Conservation (phyloP, 2,329 filamentous ascomycete species). For the Myriosclerotinia curreyana region DNA sequence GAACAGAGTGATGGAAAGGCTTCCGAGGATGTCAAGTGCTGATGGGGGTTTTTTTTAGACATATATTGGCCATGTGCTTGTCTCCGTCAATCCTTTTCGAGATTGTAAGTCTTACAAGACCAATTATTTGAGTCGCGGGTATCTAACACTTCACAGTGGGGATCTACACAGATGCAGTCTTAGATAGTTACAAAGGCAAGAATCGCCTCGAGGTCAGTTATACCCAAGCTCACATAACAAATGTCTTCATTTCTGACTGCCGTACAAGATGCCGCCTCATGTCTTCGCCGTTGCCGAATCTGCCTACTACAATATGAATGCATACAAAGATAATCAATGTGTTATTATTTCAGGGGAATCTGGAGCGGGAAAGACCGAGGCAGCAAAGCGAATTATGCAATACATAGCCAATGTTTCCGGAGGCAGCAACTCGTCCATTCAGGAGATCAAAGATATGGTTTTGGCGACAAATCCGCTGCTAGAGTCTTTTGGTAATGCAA, state of each 20-base stretch:
- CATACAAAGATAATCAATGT: constrained; percentile 98
- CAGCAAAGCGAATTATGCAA: constrained; percentile 98
- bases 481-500: constrained; percentile 97
- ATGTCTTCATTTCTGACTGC: constrained; percentile 23
- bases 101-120: constrained; percentile 56
- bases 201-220: constrained; percentile 76
- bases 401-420: constrained; percentile 98
- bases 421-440: constrained; percentile 68
- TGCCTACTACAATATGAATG: constrained; percentile 99
- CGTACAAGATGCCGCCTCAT: constrained; percentile 69
- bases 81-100: constrained; percentile 97
- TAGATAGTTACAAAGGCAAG: constrained; percentile 93
- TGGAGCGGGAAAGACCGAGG: constrained; percentile 96
- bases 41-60: constrained; percentile 54
- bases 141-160: constrained; percentile 60
- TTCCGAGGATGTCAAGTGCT: neutral
- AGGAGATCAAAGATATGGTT: constrained; percentile 99
- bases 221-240: neutral
- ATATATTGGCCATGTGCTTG: constrained; percentile 98
- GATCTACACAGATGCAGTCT: constrained; percentile 93
- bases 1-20: neutral
- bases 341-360: constrained; percentile 99
- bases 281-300: constrained; percentile 97
- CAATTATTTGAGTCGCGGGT: neutral
- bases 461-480: constrained; percentile 95